Percentiles rank a stretch among this genome's conserved stretches.
Evolutionary conservation across 2,329 filamentous ascomycete species (phyloP).

Genomic region (Colletotrichum sp.): DNA sequence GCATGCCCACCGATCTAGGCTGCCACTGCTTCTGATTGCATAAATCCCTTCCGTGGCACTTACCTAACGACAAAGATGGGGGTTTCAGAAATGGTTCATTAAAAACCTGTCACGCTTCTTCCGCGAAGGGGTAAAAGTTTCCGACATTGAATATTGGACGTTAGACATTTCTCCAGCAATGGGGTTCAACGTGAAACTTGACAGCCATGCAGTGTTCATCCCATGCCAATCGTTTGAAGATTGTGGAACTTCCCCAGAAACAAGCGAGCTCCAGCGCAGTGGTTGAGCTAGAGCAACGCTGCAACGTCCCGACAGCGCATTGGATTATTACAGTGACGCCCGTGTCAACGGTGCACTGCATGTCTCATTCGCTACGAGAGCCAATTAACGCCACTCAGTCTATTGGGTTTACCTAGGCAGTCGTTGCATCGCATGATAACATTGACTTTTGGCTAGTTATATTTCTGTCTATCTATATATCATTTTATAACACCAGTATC

Average conservation of each 20-base stretch:
- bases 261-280: background rate
- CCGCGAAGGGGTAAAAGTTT: rapidly evolving
- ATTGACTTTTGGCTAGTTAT: background rate
- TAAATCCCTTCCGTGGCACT: background rate
- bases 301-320: background rate
- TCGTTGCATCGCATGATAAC: background rate
- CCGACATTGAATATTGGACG: background rate
- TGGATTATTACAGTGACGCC: background rate
- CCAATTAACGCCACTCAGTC: background rate
- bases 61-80: rapidly evolving
- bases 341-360: background rate
- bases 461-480: rapidly evolving
- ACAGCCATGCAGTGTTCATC: background rate
- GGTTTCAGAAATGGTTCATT: background rate
- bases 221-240: background rate
- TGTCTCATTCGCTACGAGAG: background rate
- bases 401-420: background rate
- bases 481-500: rapidly evolving
- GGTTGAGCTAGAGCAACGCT: background rate
- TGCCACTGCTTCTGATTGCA: too few relatives aligned
- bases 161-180: background rate
- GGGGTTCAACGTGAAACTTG: background rate
- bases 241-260: background rate
- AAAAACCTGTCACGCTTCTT: rapidly evolving
- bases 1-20: too few relatives aligned